Evolutionary conservation across 2,329 filamentous ascomycete genomes (phyloP), one percentile per base, ranked within the genome.

Genomic region (Fusarium xylarioides): DNA sequence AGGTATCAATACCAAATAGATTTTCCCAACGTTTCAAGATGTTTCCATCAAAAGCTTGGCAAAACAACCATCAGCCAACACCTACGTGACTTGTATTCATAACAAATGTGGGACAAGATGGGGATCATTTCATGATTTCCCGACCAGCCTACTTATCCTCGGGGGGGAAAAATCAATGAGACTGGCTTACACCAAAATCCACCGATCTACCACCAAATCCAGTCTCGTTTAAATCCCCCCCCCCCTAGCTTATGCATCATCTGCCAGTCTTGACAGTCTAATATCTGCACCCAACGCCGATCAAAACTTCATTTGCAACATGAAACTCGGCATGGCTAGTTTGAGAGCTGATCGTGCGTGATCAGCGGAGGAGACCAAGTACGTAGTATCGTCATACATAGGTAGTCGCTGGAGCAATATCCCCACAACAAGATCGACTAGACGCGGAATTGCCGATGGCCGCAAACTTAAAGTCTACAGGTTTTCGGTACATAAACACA

Each of bases 381-480:
- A 38, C 37, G 37, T 11, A 38, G 56, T 30, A 53, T 58, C 55
- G 67, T 66, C 70, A 61, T 70, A 55, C 70, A 66, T 70, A n/a
- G n/a, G n/a, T n/a, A 55, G 44, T 32, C 43, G 23, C 43, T 67
- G n/a, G 52, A 30, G 42, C 34, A 30, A 26, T 67, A n/a, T 64
- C 66, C 60, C 70, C 70, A 73, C 70, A 74, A 74, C 5, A 34
- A 38, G 55, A 62, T 66, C 62, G 49, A 71, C 70, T 60, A 63
- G 70, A 37, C 19, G 57, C 66, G 57, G 70, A 59, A 73, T 57
- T 73, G 70, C 70, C 70, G 66, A 74, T 54, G 61, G 43, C 35
- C 30, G 50, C 44, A 49, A 61, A 42, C 40, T 61, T 16, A 35
- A 21, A 40, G 46, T 18, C 32, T n/a, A 37, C 35, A n/a, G 19